Evolutionary conservation across 441 rosid species (phyloP).

Genomic region (California macrophylla): DNA sequence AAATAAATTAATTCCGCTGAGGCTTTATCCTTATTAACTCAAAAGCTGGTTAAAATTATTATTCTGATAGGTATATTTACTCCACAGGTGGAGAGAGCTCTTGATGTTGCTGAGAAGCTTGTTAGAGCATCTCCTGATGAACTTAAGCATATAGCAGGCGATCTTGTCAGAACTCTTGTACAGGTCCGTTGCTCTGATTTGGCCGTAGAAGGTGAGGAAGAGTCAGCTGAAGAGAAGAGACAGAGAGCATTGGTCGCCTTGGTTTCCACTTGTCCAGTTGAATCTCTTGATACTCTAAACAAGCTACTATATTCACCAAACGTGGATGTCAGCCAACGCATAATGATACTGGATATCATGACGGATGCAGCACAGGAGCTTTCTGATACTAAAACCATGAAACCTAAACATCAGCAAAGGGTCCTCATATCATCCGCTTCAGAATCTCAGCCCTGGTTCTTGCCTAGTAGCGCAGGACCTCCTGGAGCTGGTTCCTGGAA

Average conservation of each 20-base stretch:
- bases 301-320: constrained; percentile 68
- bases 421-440: constrained; percentile 58
- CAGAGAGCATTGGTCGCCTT: constrained; percentile 76
- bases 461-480: constrained; percentile 69
- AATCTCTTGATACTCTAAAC: constrained; percentile 62
- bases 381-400: constrained; percentile 49
- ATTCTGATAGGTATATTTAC: constrained; percentile 10
- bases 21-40: constrained; percentile 1
- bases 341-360: constrained; percentile 95
- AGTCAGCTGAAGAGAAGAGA: constrained; percentile 87
- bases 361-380: constrained; percentile 90
- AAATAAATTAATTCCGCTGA: background rate
- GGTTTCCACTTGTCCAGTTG: constrained; percentile 65
- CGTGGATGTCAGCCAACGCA: constrained; percentile 85
- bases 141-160: constrained; percentile 65
- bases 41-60: constrained; percentile 7
- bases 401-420: constrained; percentile 41
- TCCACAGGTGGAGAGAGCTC: constrained; percentile 79
- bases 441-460: constrained; percentile 85
- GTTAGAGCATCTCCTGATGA: constrained; percentile 94
- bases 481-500: constrained; percentile 66
- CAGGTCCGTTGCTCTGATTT: constrained; percentile 90
- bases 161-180: constrained; percentile 65
- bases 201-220: constrained; percentile 90
- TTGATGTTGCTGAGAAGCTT: constrained; percentile 76